phyloP scores from a whole-genome alignment of 2,329 filamentous ascomycete species.

The Verticillium nubilum region DNA sequence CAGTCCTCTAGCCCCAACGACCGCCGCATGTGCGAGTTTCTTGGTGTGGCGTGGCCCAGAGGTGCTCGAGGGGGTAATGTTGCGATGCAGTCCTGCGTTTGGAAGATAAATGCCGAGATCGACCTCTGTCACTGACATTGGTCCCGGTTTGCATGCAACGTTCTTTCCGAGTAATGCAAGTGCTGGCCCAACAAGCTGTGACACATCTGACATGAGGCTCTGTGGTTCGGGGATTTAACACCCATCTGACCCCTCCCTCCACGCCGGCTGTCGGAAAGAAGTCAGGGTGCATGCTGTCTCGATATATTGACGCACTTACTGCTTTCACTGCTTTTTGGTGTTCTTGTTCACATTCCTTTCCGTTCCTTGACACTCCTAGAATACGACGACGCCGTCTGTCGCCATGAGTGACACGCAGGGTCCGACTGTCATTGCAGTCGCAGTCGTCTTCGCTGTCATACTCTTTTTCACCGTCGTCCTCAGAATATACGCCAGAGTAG shows the following conservation, averaged over 20 bases:
- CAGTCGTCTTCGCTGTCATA: conserved; percentile 29
- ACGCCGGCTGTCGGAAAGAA: neutral
- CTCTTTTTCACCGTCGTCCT: conserved; percentile 29
- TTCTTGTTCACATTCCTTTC: neutral
- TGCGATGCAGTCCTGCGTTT: neutral
- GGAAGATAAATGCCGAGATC: neutral
- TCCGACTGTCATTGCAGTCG: conserved; percentile 24
- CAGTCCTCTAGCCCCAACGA: neutral
- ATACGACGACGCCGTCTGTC: neutral
- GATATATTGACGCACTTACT: neutral
- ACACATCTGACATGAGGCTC: neutral
- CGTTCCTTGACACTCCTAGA: neutral
- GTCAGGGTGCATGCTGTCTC: neutral
- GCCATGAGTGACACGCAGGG: conserved; percentile 22
- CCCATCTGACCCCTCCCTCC: neutral
- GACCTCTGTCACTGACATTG: neutral
- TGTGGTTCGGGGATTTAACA: neutral
- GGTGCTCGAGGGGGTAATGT: neutral
- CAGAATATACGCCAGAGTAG: conserved; percentile 31
- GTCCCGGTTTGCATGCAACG: neutral
- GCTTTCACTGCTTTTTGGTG: neutral
- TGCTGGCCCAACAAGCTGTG: neutral
- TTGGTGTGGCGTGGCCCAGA: neutral
- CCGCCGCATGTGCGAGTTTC: neutral
- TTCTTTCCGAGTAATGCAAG: neutral